These are phyloP conservation scores for Fusarium sp. DNA, from an alignment of 2,329 filamentous ascomycete species.

Conservation along the genomic window DNA sequence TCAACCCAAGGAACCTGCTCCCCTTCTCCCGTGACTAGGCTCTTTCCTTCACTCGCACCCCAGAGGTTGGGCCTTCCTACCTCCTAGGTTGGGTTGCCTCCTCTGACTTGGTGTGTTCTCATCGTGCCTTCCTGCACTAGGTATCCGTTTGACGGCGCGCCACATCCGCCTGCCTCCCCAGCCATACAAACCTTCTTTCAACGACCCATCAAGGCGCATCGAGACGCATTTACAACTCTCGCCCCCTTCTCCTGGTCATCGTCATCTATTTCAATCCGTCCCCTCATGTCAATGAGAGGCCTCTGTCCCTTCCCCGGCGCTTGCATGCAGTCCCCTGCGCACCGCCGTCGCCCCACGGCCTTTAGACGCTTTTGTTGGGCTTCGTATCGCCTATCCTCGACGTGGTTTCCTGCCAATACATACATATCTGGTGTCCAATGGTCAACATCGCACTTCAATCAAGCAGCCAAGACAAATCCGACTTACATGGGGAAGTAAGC, in stretches of 20 bases:
- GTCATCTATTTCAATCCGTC: background rate
- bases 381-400: slow-evolving; percentile 20
- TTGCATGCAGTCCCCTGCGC: background rate
- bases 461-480: background rate
- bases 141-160: slow-evolving; percentile 35
- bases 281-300: background rate
- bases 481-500: slow-evolving; percentile 73
- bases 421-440: slow-evolving; percentile 61
- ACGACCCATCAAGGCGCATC: slow-evolving; percentile 21
- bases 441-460: slow-evolving; percentile 12
- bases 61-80: slow-evolving; percentile 14
- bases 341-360: background rate
- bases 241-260: background rate
- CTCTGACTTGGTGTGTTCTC: slow-evolving; percentile 12
- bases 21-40: background rate
- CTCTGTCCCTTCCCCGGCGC: background rate
- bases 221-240: background rate
- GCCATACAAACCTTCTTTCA: slow-evolving; percentile 42
- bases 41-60: background rate
- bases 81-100: background rate
- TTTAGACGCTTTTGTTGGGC: background rate
- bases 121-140: slow-evolving; percentile 26
- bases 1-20: background rate
- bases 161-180: slow-evolving; percentile 29
- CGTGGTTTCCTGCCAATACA: slow-evolving; percentile 70